These are phyloP conservation scores for Morella rubra DNA, from an alignment of 306 rosid species.

Conservation along the genomic window DNA sequence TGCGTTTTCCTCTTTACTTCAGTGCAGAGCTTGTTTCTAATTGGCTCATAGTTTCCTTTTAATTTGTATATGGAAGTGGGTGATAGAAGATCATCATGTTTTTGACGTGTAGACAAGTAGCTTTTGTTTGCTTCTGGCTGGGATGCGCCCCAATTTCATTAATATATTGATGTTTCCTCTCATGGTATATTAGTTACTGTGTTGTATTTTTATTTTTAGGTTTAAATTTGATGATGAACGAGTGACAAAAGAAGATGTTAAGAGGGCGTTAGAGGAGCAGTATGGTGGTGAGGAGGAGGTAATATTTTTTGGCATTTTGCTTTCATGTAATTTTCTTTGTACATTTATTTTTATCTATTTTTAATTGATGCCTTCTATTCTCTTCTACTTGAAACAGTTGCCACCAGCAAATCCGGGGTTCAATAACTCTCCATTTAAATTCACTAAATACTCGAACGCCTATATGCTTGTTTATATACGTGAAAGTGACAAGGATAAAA, in stretches of 20 bases:
- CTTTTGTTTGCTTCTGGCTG: constrained; percentile 9
- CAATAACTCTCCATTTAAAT: constrained; percentile 81
- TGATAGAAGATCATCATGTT: not conserved
- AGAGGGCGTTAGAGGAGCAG: constrained; percentile 94
- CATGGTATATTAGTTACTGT: not conserved
- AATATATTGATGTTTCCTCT: not conserved
- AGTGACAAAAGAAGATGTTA: constrained; percentile 79
- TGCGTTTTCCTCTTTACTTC: not conserved
- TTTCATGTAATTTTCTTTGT: not conserved
- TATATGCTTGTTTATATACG: constrained; percentile 97
- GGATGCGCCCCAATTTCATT: not conserved
- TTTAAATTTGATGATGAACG: constrained; percentile 92
- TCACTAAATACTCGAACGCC: constrained; percentile 86
- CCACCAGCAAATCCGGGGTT: constrained; percentile 87
- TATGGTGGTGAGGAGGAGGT: constrained; percentile 98
- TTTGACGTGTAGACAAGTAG: not conserved
- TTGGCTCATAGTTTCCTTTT: not conserved
- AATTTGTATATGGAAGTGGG: too few species aligned
- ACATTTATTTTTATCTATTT: not conserved
- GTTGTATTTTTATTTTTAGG: constrained; percentile 35
- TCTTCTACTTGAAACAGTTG: constrained; percentile 50
- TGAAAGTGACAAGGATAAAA: constrained; percentile 83
- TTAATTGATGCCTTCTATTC: constrained; percentile 16
- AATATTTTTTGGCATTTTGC: constrained; percentile 4
- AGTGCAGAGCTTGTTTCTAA: not conserved